phyloP scores from a whole-genome alignment of 345 rosid genomes.

The Lumnitzera racemosa region DNA sequence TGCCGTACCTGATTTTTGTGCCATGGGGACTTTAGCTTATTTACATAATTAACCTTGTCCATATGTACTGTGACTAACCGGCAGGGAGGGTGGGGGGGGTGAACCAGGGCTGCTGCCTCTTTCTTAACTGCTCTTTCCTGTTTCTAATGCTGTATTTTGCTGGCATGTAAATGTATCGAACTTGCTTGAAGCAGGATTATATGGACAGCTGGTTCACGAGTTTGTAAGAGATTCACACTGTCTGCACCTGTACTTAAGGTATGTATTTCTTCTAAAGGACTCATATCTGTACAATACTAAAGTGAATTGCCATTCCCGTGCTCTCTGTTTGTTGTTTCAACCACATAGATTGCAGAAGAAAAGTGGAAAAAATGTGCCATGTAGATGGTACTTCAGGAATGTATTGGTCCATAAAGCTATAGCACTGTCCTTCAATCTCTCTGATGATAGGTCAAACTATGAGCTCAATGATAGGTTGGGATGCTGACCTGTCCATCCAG shows the following conservation, averaged over 20 bases:
- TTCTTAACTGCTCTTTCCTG: not conserved
- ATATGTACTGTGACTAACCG: no score
- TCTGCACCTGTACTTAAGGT: constrained; percentile 59
- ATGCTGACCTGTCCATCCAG: no score
- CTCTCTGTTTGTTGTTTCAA: not conserved
- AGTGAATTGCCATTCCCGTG: not conserved
- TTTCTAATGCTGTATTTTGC: not conserved
- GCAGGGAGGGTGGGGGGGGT: no score
- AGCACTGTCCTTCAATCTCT: no score
- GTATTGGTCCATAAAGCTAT: no score
- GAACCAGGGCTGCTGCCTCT: not conserved
- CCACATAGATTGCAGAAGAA: not conserved
- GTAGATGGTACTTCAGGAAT: no score
- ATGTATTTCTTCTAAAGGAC: not conserved
- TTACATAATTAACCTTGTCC: no score
- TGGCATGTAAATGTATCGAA: not conserved
- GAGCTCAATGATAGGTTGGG: no score
- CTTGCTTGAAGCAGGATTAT: constrained; percentile 35
- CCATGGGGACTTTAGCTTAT: no score
- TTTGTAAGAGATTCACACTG: constrained; percentile 63
- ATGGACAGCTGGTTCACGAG: constrained; percentile 64
- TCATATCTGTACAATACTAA: not conserved
- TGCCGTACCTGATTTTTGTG: no score
- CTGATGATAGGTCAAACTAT: no score
- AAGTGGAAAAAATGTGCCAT: no score